Base-by-base conservation (phyloP, 2,329 filamentous ascomycete genomes). In the Arthrobotrys sinensis region DNA sequence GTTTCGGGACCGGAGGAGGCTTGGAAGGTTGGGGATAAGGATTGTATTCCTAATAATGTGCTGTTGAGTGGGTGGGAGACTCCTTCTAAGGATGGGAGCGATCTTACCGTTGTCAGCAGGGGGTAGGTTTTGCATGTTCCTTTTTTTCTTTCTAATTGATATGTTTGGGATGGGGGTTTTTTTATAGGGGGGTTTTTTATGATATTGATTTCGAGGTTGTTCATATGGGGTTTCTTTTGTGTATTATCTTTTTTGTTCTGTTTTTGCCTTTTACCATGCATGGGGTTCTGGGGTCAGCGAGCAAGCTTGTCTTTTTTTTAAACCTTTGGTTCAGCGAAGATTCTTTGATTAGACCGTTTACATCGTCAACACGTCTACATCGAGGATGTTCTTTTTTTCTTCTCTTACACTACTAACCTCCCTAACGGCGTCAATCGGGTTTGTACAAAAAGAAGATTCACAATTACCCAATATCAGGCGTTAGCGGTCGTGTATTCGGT, bases 1-100 rank as follows among this genome's bases (percentile, higher is more conserved):
- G 79, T 82, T 21, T 76, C 80, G 34, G 82, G 81, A 7, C 67
- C 36, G 2, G 80, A 82, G 50, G 48, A 53, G 6, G 79, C 82
- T 46, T 75, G 77, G 55, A 82, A 82, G 60, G 66, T 82, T 28
- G 28, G 77, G 34, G 80, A 82, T 70, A 69, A 76, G 45, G 63
- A 70, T 4, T 67, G 53, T 0, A 53, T 68, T 19, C 50, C 53
- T 36, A 72, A 63, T 43, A 79, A 79, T 55, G 32, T 64, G 16
- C 19, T 77, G 43, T 28, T 77, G 19, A 24, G 28, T 6, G 50
- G 46, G 16, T 66, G 67, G 50, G 55, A 55, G 19, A 32, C 19
- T 40, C 34, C 36, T 28, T 24, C 34, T 38, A 38, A 66, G 19
- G 63, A 66, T 32, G 46, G 28, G 14, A 45, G 60, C 14, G 60